Base-by-base conservation (phyloP, 2,329 filamentous ascomycete genomes). In the Exophiala viscosa region DNA sequence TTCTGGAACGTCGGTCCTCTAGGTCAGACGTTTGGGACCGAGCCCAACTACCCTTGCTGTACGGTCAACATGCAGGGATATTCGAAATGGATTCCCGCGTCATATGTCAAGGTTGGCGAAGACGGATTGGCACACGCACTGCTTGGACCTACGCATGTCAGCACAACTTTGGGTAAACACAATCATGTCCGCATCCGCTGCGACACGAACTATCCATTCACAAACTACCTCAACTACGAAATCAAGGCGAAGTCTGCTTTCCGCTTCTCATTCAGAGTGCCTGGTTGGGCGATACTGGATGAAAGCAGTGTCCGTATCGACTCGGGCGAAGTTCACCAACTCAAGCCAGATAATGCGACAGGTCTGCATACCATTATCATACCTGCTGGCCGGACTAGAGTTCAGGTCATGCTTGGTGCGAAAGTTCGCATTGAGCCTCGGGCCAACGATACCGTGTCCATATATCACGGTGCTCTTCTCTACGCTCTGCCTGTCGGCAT, bases 1-100 rank as follows among this genome's bases (percentile, higher is more conserved):
- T 81, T 79, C 62, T 80, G 67, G 49, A 79, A 79, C 48, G 73
- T 76, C 18, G 72, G 75, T 44, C 65, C 63, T 4, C 62, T 64
- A 23, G 73, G 73, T 2, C 71, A 76, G 35, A 76, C 74, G 0
- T 82, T 76, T 60, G 78, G 77, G 1, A 66, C 81, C 11, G 77
- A 80, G 50, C 76, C 76, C 2, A 71, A 78, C 32, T 80, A 68
- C 51, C 70, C 70, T 32, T 83, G 79, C 65, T 83, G 80, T 59
- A 80, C 79, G 1, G 80, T 83, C 53, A 83, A 83, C 52, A 77
- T 82, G 57, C 78, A 82, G 59, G 80, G 76, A 7, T 80, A 76
- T 55, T 78, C 80, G 0, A 82, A 82, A 57, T 81, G 78, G 50
- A 62, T 78, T 1, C 71, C 76, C 8, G 69, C 73, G 50, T 73